A percentile compares a stretch with the other conserved stretches of the same genome.
Conservation (phyloP, 2,329 filamentous ascomycete species). For the Phyllosticta citrichinensis region DNA sequence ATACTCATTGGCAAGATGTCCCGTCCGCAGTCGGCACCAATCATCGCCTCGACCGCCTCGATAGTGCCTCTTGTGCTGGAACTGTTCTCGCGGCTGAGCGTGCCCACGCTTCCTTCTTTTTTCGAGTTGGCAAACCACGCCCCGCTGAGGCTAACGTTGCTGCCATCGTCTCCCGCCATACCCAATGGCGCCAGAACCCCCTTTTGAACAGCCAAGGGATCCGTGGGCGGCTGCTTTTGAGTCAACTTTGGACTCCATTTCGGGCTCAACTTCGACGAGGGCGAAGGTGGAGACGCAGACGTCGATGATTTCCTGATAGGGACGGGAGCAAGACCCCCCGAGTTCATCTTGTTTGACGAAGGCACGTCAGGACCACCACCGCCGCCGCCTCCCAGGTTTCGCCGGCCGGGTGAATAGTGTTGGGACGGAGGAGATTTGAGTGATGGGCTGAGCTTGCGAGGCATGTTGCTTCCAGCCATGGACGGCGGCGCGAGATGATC, state of each 20-base stretch:
- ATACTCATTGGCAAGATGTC: neutral
- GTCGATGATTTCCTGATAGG: neutral
- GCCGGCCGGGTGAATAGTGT: neutral
- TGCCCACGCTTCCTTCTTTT: neutral
- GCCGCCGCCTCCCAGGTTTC: neutral
- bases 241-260: neutral
- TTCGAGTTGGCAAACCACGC: neutral
- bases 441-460: neutral
- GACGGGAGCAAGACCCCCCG: neutral
- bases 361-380: neutral
- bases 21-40: neutral
- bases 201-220: neutral
- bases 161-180: neutral
- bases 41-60: neutral
- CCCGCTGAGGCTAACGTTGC: neutral
- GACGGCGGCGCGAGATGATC: neutral
- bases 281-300: neutral
- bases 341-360: neutral
- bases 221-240: neutral
- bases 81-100: neutral
- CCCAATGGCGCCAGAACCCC: neutral
- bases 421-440: neutral
- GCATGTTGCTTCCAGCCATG: neutral
- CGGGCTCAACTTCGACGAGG: neutral
- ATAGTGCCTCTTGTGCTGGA: neutral